Base-by-base conservation (phyloP, 352 stramenopile species). In the Pythium graminicola region DNA sequence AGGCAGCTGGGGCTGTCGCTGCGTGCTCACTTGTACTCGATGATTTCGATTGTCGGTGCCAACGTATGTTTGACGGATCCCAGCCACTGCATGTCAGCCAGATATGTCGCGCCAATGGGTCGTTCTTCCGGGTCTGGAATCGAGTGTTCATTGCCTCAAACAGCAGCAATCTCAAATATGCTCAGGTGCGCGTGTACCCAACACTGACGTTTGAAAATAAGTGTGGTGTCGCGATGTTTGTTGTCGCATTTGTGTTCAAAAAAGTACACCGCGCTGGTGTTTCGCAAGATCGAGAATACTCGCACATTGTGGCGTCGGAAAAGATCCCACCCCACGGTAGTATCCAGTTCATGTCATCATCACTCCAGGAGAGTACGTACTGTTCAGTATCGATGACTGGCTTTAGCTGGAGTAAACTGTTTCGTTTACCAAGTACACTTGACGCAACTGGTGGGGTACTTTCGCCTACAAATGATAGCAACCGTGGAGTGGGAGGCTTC, bases 201-300 rank as follows among this genome's bases (percentile, higher is more conserved):
- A 79, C 80, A 3, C 52, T 91, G 0, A 74, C 72, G 6, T 75
- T 93, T 27, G 78, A 91, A 14, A 93, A 93, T 55, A 89, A 86
- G 43, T 90, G 82, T 33, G 75, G 73, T 0, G 67, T 91, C 9
- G 52, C 80, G 2, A 70, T 93, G 7, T 70, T 78, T 36, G 60
- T 80, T 8, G 71, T 91, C 20, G 62, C 81, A 19, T 91, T 93
- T 46, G 69, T 86, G 32, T 82, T 89, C 47, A 93, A 93, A 69
- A 88, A 86, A 36, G 72, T 88, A 13, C 68, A 64, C 6, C 73
- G 76, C 23, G 60, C 73, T 6, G 69, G 71, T 11, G 71, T 70
- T 14, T 49, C 58, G 19, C 65, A 75, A 29, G 76, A 89, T 33
- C 73, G 76, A 43, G 76, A 90, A 48, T 83, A 87, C 26, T 81